Percentiles rank a stretch among this genome's conserved stretches.
These are phyloP conservation scores for Lactarius evosmus DNA, from an alignment of 768 basidiomycete species.

Conservation along the genomic window DNA sequence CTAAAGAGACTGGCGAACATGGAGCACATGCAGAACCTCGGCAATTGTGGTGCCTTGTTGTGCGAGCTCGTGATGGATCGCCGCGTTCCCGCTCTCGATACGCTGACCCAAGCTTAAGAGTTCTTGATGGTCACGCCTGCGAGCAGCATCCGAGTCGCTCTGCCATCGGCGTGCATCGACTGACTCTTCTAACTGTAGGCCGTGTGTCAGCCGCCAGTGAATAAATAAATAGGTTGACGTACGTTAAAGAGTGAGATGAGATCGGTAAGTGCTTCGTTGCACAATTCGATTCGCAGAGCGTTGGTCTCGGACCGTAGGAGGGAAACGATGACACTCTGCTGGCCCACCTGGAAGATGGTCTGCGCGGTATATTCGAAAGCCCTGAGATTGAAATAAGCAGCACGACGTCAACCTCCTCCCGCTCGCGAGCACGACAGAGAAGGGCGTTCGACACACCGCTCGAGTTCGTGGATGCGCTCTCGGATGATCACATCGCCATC, in stretches of 20 bases:
- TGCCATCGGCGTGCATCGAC: slow-evolving; percentile 26
- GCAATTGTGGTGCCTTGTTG: slow-evolving; percentile 25
- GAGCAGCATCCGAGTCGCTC: slow-evolving; percentile 18
- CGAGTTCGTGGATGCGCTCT: slow-evolving; percentile 23
- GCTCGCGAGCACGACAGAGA: neutral
- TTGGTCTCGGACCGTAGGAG: slow-evolving; percentile 23
- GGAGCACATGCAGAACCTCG: slow-evolving; percentile 19
- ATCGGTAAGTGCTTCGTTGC: slow-evolving; percentile 26
- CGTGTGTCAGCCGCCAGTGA: neutral
- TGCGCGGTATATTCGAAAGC: slow-evolving; percentile 22
- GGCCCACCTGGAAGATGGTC: slow-evolving; percentile 24
- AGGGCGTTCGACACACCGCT: slow-evolving; percentile 6
- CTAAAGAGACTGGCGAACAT: slow-evolving; percentile 11
- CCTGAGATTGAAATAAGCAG: neutral
- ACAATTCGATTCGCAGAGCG: slow-evolving; percentile 23
- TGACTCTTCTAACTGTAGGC: slow-evolving; percentile 18
- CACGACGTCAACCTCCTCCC: neutral
- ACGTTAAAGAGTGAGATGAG: slow-evolving; percentile 26
- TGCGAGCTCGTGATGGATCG: slow-evolving; percentile 23
- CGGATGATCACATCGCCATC: slow-evolving; percentile 12
- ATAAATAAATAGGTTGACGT: neutral
- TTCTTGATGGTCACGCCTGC: slow-evolving; percentile 23
- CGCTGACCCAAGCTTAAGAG: slow-evolving; percentile 19
- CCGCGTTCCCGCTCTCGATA: slow-evolving; percentile 21
- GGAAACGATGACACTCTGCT: slow-evolving; percentile 23